These are phyloP conservation scores for Lasiodiplodia gonubiensis DNA, from an alignment of 2,329 filamentous ascomycete species.

Conservation along the genomic window DNA sequence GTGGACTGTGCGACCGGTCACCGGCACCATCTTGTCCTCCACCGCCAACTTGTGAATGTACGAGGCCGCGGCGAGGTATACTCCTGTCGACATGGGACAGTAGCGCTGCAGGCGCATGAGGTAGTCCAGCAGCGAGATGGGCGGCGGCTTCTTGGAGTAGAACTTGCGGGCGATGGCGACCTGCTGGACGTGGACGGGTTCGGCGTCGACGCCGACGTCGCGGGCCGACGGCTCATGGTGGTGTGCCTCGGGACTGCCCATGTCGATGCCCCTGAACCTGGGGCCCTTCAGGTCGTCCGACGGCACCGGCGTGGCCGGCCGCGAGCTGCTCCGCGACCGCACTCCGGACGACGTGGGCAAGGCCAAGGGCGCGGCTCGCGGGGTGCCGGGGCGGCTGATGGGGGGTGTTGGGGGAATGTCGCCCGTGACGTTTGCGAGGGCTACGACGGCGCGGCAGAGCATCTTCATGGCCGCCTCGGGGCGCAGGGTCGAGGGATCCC, in stretches of 20 bases:
- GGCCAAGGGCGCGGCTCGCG: slow-evolving; percentile 38
- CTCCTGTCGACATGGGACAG: slow-evolving; percentile 91
- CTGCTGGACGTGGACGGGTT: slow-evolving; percentile 78
- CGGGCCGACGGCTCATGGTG: slow-evolving; percentile 54
- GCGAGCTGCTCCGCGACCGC: slow-evolving; percentile 40
- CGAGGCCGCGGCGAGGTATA: slow-evolving; percentile 85
- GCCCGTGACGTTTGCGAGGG: slow-evolving; percentile 73
- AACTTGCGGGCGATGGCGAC: slow-evolving; percentile 89
- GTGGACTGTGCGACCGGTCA: slow-evolving; percentile 85
- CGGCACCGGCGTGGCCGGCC: slow-evolving; percentile 48
- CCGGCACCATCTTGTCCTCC: slow-evolving; percentile 74
- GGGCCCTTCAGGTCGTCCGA: slow-evolving; percentile 47
- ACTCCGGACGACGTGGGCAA: slow-evolving; percentile 1
- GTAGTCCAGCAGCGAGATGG: slow-evolving; percentile 83
- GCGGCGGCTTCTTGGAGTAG: slow-evolving; percentile 85
- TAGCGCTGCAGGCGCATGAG: slow-evolving; percentile 84
- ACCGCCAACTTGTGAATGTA: slow-evolving; percentile 85
- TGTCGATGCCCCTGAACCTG: slow-evolving; percentile 43
- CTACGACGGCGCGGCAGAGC: slow-evolving; percentile 65
- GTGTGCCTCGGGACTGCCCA: slow-evolving; percentile 58
- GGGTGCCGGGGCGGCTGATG: slow-evolving; percentile 65
- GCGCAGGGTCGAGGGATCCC: slow-evolving; percentile 75
- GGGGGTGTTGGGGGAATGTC: slow-evolving; percentile 83
- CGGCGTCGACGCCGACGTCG: slow-evolving; percentile 66
- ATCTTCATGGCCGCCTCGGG: slow-evolving; percentile 78